phyloP scores from a whole-genome alignment of 139 green algal genomes.

The Chlorella sp. region DNA sequence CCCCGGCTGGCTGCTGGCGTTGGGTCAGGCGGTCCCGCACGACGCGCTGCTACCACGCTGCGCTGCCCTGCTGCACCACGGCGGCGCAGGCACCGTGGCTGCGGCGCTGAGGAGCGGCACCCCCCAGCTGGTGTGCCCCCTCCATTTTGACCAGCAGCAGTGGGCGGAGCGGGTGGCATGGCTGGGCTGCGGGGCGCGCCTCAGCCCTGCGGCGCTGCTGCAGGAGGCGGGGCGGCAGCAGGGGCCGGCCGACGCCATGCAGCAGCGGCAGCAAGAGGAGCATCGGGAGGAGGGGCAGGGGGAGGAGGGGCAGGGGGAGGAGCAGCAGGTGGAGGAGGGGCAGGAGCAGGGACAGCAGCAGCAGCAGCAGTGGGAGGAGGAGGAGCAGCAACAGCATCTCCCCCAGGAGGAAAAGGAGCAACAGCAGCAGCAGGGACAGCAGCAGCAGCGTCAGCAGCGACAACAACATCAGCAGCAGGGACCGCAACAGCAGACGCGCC shows the following conservation, averaged over 20 bases:
- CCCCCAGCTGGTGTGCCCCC: conserved; percentile 60
- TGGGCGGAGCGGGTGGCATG: conserved; percentile 42
- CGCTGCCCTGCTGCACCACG: conserved; percentile 62
- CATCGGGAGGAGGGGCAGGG: not conserved
- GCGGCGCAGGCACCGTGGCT: conserved; percentile 61
- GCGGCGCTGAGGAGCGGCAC: conserved; percentile 44
- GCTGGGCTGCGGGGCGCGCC: conserved; percentile 17
- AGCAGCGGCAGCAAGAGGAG: not conserved
- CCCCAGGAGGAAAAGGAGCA: too few species aligned
- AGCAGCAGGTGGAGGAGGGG: not conserved
- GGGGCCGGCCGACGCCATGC: not conserved
- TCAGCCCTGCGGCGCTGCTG: not conserved
- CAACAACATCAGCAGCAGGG: not conserved
- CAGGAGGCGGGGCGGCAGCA: not conserved
- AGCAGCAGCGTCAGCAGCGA: too few species aligned
- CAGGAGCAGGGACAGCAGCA: not conserved
- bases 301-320: not conserved
- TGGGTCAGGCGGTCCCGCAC: conserved; percentile 47
- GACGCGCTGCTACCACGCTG: conserved; percentile 58
- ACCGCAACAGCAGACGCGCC: not conserved
- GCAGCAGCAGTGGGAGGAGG: not conserved
- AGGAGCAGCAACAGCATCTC: not conserved
- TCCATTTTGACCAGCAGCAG: conserved; percentile 77
- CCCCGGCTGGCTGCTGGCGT: conserved; percentile 22
- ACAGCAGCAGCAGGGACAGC: not conserved